Conservation (phyloP, 2,329 filamentous ascomycete genomes). For the Tolypocladium amazonense region DNA sequence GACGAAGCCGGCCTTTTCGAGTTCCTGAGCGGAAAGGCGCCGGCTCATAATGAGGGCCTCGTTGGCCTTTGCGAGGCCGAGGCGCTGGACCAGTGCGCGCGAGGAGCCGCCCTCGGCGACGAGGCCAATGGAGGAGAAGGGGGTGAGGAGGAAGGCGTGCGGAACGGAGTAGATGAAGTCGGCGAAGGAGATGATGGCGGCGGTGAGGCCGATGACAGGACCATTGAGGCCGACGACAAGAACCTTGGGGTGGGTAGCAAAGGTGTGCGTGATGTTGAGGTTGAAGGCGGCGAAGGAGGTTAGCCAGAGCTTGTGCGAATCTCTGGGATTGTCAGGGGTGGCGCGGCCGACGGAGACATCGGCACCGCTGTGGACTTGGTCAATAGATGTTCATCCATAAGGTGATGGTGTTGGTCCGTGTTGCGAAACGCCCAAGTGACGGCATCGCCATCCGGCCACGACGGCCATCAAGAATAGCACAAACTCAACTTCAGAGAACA, state of each 20-base stretch:
- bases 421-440: not conserved
- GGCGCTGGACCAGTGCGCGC: slow-evolving; percentile 64
- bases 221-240: slow-evolving; percentile 87
- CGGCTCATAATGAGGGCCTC: slow-evolving; percentile 90
- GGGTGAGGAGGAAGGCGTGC: slow-evolving; percentile 75
- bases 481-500: too few species aligned
- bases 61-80: slow-evolving; percentile 75
- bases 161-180: slow-evolving; percentile 90
- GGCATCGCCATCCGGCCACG: not conserved
- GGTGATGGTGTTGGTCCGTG: not conserved
- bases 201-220: slow-evolving; percentile 78
- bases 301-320: slow-evolving; percentile 46
- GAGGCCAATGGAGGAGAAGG: slow-evolving; percentile 81
- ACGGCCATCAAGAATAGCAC: not conserved
- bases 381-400: not conserved
- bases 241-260: slow-evolving; percentile 90
- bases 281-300: slow-evolving; percentile 72
- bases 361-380: slow-evolving; percentile 51
- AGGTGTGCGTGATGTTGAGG: slow-evolving; percentile 78
- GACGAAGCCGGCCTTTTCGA: slow-evolving; percentile 69
- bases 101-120: slow-evolving; percentile 82
- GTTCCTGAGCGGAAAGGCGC: slow-evolving; percentile 60
- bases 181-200: slow-evolving; percentile 69
- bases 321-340: slow-evolving; percentile 24
- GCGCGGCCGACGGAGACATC: slow-evolving; percentile 54